A percentile compares a stretch with the other conserved stretches of the same genome.
Evolutionary conservation across 2,329 filamentous ascomycete species (phyloP).

Genomic region (Penicillium psychrosexuale): DNA sequence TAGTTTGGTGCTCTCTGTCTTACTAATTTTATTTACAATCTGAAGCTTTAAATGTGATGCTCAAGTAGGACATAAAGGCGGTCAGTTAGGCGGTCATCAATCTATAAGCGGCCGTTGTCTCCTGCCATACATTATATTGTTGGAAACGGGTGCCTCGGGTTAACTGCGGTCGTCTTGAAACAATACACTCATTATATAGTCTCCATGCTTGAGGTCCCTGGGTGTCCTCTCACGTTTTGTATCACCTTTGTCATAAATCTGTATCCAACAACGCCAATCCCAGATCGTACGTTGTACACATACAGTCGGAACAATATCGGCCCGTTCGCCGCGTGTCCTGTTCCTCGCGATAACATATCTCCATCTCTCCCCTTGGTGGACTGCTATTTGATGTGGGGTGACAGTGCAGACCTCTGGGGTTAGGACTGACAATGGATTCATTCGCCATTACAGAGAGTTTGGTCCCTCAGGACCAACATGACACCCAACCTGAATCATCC

Average conservation of each 20-base stretch:
- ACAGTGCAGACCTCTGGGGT: slow-evolving; percentile 14
- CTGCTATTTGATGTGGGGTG: slow-evolving; percentile 28
- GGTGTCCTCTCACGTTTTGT: neutral
- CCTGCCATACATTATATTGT: neutral
- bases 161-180: neutral
- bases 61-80: neutral
- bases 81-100: neutral
- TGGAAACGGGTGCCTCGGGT: neutral
- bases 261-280: slow-evolving; percentile 2
- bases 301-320: slow-evolving; percentile 35
- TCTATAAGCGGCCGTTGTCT: neutral
- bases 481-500: slow-evolving; percentile 23
- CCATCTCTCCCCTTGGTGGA: slow-evolving; percentile 16
- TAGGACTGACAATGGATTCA: slow-evolving; percentile 40
- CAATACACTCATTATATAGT: neutral
- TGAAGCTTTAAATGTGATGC: neutral
- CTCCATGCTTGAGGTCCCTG: neutral
- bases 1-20: neutral
- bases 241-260: too few relatives aligned
- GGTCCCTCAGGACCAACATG: slow-evolving; percentile 31
- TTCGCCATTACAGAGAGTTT: slow-evolving; percentile 44
- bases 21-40: neutral
- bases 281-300: slow-evolving; percentile 6
- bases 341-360: slow-evolving; percentile 20
- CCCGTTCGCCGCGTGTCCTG: slow-evolving; percentile 31